Conservation (phyloP, 768 basidiomycete genomes). For the Leccinum variicolor region DNA sequence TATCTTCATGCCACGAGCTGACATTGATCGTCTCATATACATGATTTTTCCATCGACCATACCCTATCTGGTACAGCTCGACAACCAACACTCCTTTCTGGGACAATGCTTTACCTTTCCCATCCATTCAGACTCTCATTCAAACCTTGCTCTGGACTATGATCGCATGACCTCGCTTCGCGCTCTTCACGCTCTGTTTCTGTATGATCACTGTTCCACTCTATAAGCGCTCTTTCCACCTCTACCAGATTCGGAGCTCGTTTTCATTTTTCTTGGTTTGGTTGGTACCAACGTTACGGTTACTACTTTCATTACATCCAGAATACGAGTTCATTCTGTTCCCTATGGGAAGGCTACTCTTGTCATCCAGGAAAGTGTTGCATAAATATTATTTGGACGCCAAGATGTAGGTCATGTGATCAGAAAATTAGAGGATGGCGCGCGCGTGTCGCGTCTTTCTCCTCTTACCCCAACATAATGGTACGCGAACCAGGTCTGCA, state of each 20-base stretch:
- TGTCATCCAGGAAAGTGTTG: not conserved
- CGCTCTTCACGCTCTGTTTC: conserved; percentile 7
- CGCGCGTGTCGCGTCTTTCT: not conserved
- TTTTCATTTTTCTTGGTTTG: conserved; percentile 22
- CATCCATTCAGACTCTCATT: conserved; percentile 8
- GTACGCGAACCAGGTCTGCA: conserved; percentile 8
- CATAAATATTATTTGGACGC: not conserved
- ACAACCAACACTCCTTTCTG: conserved; percentile 22
- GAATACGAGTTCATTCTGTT: conserved; percentile 26
- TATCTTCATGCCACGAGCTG: conserved; percentile 14
- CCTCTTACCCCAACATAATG: conserved; percentile 12
- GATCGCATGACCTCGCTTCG: conserved; percentile 18
- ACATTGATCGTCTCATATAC: conserved; percentile 20
- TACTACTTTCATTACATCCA: conserved; percentile 14
- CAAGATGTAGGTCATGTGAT: conserved; percentile 26
- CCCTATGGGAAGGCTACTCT: not conserved
- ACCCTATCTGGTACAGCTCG: conserved; percentile 15
- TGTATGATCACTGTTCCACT: conserved; percentile 12
- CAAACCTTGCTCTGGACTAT: conserved; percentile 28
- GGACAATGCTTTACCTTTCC: conserved; percentile 22
- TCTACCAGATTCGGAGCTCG: conserved; percentile 8
- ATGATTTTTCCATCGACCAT: conserved; percentile 11
- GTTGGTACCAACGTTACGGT: conserved; percentile 14
- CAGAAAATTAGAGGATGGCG: not conserved
- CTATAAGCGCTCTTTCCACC: conserved; percentile 11